A percentile compares a stretch with the other conserved stretches of the same genome.
These are phyloP conservation scores for Niveomyces coronatus DNA, from an alignment of 2,329 filamentous ascomycete genomes.

Conservation along the genomic window DNA sequence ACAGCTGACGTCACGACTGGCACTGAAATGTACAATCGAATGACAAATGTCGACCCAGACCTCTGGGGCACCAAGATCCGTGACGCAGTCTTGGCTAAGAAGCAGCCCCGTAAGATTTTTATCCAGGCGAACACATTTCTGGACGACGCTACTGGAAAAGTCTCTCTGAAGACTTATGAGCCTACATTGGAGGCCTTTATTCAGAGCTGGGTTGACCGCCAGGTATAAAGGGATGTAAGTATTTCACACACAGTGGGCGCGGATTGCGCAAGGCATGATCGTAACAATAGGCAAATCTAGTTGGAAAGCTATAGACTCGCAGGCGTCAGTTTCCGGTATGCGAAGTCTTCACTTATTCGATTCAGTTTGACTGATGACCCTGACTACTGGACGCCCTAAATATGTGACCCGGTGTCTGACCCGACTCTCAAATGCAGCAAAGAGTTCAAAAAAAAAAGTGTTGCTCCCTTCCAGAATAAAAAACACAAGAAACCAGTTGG, in stretches of 20 bases:
- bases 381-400: conserved; percentile 59
- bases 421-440: conserved; percentile 55
- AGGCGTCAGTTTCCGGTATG: too few species aligned
- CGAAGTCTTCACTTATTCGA: too few species aligned
- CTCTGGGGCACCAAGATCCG: conserved; percentile 79
- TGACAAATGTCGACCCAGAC: conserved; percentile 70
- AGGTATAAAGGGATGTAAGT: conserved; percentile 24
- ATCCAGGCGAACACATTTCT: conserved; percentile 85
- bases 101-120: conserved; percentile 82
- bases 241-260: not conserved
- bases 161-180: conserved; percentile 78
- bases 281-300: too few species aligned
- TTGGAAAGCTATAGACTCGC: too few species aligned
- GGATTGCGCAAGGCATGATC: not conserved
- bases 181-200: conserved; percentile 72
- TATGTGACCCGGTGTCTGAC: conserved; percentile 51
- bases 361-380: conserved; percentile 48
- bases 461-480: not conserved
- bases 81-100: conserved; percentile 63
- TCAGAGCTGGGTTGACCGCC: conserved; percentile 64
- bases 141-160: conserved; percentile 56
- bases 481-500: not conserved
- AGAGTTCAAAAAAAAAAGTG: conserved; percentile 43
- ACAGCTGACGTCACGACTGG: conserved; percentile 75
- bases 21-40: conserved; percentile 69